Evolutionary conservation across 495 filamentous ascomycete species (phyloP).

Genomic region (Tuber borchii): DNA sequence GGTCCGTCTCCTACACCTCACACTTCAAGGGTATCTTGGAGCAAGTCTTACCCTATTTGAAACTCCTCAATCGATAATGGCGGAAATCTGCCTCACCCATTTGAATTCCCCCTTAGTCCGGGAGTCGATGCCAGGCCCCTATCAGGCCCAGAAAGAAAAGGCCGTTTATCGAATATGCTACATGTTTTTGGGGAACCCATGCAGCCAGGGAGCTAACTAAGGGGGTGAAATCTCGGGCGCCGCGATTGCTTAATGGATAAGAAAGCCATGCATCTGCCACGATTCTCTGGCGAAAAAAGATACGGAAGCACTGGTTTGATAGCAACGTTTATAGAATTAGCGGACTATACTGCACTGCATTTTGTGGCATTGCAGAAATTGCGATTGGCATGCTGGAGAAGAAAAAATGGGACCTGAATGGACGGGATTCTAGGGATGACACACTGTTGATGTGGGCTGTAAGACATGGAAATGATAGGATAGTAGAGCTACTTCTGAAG

Average conservation of each 20-base stretch:
- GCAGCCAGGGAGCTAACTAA: background rate
- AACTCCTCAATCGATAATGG: background rate
- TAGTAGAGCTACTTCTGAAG: background rate
- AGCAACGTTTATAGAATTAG: background rate
- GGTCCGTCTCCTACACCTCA: background rate
- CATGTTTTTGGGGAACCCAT: background rate
- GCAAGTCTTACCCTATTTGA: background rate
- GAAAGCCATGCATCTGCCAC: background rate
- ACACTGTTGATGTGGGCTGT: no score
- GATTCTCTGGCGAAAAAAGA: background rate
- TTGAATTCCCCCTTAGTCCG: background rate
- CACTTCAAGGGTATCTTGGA: background rate
- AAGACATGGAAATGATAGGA: background rate
- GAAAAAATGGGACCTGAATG: no score
- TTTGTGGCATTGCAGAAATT: background rate
- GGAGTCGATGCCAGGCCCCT: no score
- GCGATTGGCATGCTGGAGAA: no score
- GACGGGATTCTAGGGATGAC: no score
- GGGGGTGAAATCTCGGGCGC: background rate
- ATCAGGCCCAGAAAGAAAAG: no score
- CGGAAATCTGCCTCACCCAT: background rate
- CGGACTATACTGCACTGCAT: background rate
- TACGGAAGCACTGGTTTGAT: fast-evolving
- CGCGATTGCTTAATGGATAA: no score
- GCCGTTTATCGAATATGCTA: background rate